Percentiles rank a stretch among this genome's conserved stretches.
phyloP scores from a whole-genome alignment of 768 basidiomycete species.

The Pleurotus ostreatus region DNA sequence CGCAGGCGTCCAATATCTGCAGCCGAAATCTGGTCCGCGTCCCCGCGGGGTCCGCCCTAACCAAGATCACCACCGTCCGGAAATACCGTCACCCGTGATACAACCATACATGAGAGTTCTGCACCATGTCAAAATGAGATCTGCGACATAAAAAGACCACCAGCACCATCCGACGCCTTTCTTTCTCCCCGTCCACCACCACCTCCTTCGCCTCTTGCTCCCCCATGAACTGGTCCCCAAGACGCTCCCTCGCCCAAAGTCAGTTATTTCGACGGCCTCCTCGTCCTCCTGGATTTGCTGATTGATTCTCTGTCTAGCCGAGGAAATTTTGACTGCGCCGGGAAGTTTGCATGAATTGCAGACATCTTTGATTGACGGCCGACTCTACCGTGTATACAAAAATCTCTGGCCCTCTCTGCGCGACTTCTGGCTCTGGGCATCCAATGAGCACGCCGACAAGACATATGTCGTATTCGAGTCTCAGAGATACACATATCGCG shows the following conservation, averaged over 20 bases:
- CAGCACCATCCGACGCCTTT: background rate
- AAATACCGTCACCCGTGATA: conserved; percentile 6
- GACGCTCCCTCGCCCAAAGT: conserved; percentile 27
- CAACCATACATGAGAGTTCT: background rate
- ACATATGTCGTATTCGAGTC: conserved; percentile 49
- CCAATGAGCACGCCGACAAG: conserved; percentile 29
- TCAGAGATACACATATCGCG: conserved; percentile 37
- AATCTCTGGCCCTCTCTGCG: conserved; percentile 46
- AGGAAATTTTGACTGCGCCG: conserved; percentile 33
- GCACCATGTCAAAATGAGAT: conserved; percentile 7
- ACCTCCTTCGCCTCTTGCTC: conserved; percentile 13
- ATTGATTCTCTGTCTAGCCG: conserved; percentile 18
- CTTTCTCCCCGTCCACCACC: background rate
- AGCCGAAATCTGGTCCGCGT: background rate
- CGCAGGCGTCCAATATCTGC: background rate
- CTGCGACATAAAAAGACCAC: conserved; percentile 7
- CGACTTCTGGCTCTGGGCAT: conserved; percentile 40
- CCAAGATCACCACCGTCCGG: conserved; percentile 5
- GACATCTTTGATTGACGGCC: conserved; percentile 38
- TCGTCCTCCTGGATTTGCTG: conserved; percentile 4
- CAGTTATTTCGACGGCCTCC: background rate
- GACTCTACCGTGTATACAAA: conserved; percentile 47
- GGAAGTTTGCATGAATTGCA: conserved; percentile 40
- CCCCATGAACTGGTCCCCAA: conserved; percentile 23
- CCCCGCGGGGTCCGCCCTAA: background rate